Conservation (phyloP, 352 stramenopile species). For the Sclerospora graminicola region DNA sequence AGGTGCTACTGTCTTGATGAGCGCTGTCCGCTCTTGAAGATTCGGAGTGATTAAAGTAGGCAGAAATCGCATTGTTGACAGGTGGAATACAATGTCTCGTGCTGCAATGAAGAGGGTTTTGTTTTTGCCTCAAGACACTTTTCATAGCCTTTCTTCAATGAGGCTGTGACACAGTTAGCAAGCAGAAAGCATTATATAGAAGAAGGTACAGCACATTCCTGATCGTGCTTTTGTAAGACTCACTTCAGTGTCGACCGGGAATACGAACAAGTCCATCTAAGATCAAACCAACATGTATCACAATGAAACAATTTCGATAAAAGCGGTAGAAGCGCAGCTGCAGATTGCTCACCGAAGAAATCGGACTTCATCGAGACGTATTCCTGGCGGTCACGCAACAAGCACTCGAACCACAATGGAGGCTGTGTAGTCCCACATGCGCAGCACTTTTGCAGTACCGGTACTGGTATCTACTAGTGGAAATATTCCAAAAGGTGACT, state of each 20-base stretch:
- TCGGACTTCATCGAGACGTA: conserved; percentile 62
- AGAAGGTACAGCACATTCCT: conserved; percentile 49
- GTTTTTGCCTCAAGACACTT: conserved; percentile 22
- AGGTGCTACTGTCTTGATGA: conserved; percentile 24
- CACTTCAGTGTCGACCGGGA: conserved; percentile 81
- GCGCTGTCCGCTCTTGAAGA: conserved; percentile 44
- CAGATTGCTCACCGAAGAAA: conserved; percentile 46
- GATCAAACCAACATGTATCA: conserved; percentile 12
- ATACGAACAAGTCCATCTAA: conserved; percentile 91
- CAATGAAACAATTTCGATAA: background rate
- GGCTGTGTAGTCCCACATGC: conserved; percentile 96
- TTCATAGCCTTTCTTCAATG: conserved; percentile 35
- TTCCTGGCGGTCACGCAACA: conserved; percentile 88
- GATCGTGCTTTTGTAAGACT: conserved; percentile 73
- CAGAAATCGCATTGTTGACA: conserved; percentile 47
- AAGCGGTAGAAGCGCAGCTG: background rate
- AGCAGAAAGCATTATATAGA: conserved; percentile 1
- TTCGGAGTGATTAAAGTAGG: conserved; percentile 63
- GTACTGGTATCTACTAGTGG: too few species aligned
- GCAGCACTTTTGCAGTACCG: too few species aligned
- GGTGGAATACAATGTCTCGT: conserved; percentile 41
- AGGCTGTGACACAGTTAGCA: conserved; percentile 16
- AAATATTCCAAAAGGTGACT: too few species aligned
- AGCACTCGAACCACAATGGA: conserved; percentile 86
- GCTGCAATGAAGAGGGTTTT: conserved; percentile 14